phyloP scores from a whole-genome alignment of 2,329 filamentous ascomycete genomes.

The Exophiala calicioides region DNA sequence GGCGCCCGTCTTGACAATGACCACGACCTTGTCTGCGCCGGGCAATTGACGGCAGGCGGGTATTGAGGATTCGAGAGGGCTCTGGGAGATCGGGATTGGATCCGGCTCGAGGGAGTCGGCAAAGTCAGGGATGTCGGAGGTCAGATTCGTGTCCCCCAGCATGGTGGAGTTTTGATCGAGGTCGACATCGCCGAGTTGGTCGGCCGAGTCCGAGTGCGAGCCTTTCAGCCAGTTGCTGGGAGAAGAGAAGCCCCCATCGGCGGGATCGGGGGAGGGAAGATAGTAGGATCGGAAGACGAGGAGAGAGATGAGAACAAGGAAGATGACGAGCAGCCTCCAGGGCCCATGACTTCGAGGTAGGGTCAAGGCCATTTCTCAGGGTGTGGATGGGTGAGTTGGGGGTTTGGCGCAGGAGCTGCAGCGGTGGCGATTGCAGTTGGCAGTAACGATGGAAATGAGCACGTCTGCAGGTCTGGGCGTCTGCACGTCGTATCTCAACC shows the following conservation, averaged over 20 bases:
- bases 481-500: too few species aligned
- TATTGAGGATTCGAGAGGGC: slow-evolving; percentile 1
- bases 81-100: background rate
- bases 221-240: slow-evolving; percentile 9
- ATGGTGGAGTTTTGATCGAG: slow-evolving; percentile 2
- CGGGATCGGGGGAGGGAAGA: slow-evolving; percentile 10
- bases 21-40: slow-evolving; percentile 28
- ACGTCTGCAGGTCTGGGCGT: too few species aligned
- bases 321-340: slow-evolving; percentile 17
- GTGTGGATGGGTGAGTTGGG: background rate
- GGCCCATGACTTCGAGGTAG: slow-evolving; percentile 22
- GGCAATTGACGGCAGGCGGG: slow-evolving; percentile 23
- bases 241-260: slow-evolving; percentile 4
- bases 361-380: slow-evolving; percentile 19
- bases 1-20: slow-evolving; percentile 61
- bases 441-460: too few species aligned
- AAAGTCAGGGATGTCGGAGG: slow-evolving; percentile 16
- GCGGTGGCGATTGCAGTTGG: too few species aligned
- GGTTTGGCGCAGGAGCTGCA: background rate
- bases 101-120: slow-evolving; percentile 3
- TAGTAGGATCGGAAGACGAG: slow-evolving; percentile 23
- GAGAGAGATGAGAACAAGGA: slow-evolving; percentile 16
- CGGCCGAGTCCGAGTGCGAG: background rate
- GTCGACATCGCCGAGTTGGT: slow-evolving; percentile 14
- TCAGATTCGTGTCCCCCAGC: background rate